Conservation (phyloP, 805 yeast genomes). For the Zygoascus bituminiphila region DNA sequence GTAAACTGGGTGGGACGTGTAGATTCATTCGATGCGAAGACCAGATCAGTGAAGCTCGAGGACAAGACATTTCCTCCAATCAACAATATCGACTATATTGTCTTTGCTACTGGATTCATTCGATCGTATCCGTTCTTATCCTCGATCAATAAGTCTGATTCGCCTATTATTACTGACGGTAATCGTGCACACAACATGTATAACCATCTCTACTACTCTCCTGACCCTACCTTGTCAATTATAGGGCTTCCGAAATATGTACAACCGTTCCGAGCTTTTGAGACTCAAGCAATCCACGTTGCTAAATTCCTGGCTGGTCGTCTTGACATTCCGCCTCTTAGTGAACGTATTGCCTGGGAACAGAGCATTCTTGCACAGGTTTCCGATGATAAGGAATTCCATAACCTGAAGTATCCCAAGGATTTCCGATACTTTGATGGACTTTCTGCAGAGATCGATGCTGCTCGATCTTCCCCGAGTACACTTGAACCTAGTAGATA, state of each 20-base stretch:
- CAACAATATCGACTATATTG: slow-evolving; percentile 43
- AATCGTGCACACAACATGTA: slow-evolving; percentile 44
- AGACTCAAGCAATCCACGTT: slow-evolving; percentile 13
- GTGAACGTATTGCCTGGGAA: slow-evolving; percentile 9
- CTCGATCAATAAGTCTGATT: slow-evolving; percentile 16
- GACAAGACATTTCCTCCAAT: slow-evolving; percentile 29
- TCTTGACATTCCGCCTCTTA: slow-evolving; percentile 5
- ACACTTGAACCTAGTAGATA: neutral
- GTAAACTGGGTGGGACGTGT: slow-evolving; percentile 40
- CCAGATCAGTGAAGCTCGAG: neutral
- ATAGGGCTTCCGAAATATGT: slow-evolving; percentile 42
- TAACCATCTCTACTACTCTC: slow-evolving; percentile 48
- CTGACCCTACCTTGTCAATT: slow-evolving; percentile 57
- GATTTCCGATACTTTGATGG: slow-evolving; percentile 2
- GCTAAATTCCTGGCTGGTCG: slow-evolving; percentile 9
- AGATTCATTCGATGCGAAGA: slow-evolving; percentile 24
- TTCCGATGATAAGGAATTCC: slow-evolving; percentile 1
- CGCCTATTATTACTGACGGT: slow-evolving; percentile 40
- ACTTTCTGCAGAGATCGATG: neutral
- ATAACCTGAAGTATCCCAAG: neutral
- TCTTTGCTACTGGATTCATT: slow-evolving; percentile 71
- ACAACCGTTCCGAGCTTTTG: slow-evolving; percentile 8
- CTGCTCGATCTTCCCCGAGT: neutral
- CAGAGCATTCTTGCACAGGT: slow-evolving; percentile 1
- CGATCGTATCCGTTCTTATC: slow-evolving; percentile 57